Percentiles rank a stretch among this genome's conserved stretches.
Evolutionary conservation across 108 stramenopile genomes (phyloP).

Genomic region (Skeletonema potamos): DNA sequence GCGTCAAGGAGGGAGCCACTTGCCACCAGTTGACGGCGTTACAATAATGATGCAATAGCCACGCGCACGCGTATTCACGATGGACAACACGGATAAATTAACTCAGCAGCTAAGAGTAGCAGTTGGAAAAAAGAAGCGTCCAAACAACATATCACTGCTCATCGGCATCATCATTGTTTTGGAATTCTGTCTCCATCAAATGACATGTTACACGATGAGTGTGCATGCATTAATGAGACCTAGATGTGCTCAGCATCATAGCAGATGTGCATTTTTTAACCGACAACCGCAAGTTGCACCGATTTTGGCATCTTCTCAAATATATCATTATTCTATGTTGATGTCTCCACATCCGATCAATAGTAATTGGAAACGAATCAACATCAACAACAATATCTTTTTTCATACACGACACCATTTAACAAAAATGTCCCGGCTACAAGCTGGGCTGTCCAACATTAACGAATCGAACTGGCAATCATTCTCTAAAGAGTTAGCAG

Average conservation of each 20-base stretch:
- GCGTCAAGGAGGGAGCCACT: too few species aligned
- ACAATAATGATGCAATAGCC: not conserved
- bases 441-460: not conserved
- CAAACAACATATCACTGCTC: not conserved
- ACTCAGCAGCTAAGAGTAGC: not conserved
- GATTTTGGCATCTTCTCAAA: not conserved
- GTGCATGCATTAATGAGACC: not conserved
- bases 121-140: not conserved
- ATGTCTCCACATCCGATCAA: not conserved
- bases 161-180: not conserved
- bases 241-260: not conserved
- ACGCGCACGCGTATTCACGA: not conserved
- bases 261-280: not conserved
- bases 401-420: not conserved
- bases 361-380: not conserved
- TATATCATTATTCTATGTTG: not conserved
- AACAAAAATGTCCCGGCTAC: not conserved
- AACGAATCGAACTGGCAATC: slow-evolving; percentile 33
- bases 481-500: slow-evolving; percentile 18
- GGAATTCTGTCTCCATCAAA: not conserved
- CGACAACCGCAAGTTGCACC: not conserved
- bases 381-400: not conserved
- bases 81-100: not conserved
- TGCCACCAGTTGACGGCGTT: too few species aligned
- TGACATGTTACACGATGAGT: not conserved